A percentile compares a stretch with the other conserved stretches of the same genome.
phyloP scores from a whole-genome alignment of 768 basidiomycete species.

The Harrya chromipes region DNA sequence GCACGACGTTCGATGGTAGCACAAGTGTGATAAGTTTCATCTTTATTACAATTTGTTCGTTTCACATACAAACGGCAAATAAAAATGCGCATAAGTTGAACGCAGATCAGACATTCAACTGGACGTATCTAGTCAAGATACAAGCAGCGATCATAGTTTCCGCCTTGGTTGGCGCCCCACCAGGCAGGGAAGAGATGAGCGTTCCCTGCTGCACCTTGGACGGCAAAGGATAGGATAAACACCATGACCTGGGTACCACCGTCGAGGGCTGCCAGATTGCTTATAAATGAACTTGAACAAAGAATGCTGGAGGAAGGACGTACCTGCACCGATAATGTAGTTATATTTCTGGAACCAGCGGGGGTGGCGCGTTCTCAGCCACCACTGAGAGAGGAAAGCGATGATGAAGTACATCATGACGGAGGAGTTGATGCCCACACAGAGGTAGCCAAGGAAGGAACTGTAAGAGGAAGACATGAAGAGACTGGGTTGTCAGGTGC shows the following conservation, averaged over 20 bases:
- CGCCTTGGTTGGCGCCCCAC: conserved; percentile 58
- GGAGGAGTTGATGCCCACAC: conserved; percentile 29
- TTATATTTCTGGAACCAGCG: conserved; percentile 39
- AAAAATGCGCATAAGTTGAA: neutral
- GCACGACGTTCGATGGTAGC: no score
- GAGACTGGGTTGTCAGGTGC: neutral
- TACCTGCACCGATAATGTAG: conserved; percentile 41
- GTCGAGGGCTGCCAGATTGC: conserved; percentile 28
- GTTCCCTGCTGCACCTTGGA: conserved; percentile 48
- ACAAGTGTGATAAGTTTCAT: no score
- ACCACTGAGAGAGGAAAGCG: conserved; percentile 37
- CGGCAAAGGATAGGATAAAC: conserved; percentile 48
- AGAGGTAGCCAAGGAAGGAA: conserved; percentile 16
- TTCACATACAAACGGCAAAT: neutral
- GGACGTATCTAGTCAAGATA: conserved; percentile 5
- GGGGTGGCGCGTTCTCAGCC: conserved; percentile 35
- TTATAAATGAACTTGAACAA: neutral
- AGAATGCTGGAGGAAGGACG: neutral
- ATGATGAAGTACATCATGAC: conserved; percentile 14
- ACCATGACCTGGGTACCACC: conserved; percentile 50
- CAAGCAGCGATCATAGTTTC: conserved; percentile 35
- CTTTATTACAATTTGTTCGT: no score
- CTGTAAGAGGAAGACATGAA: neutral
- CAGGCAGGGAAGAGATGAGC: conserved; percentile 52
- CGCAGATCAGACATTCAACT: neutral